These are phyloP conservation scores for Elymus sibiricus DNA, from an alignment of 176 grass and related monocot species.

Conservation along the genomic window DNA sequence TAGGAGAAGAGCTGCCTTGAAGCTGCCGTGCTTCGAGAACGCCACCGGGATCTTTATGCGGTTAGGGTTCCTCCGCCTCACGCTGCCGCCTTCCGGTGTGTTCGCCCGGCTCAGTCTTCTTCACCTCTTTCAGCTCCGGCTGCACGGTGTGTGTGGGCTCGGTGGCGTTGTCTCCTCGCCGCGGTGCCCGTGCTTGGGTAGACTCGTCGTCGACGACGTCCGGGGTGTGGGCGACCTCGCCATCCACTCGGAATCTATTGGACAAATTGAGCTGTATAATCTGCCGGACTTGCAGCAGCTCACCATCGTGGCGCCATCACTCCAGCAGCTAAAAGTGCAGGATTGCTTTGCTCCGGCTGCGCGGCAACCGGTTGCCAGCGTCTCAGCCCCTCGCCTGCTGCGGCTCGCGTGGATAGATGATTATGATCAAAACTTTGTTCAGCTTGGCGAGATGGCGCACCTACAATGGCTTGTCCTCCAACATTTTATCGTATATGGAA, in stretches of 20 bases:
- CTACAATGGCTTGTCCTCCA: not conserved
- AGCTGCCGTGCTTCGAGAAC: not conserved
- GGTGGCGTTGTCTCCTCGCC: not conserved
- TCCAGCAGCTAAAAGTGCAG: not conserved
- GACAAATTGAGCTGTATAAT: not conserved
- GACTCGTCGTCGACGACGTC: not conserved
- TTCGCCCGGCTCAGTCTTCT: not conserved
- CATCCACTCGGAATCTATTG: constrained; percentile 2
- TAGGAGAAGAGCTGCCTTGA: not conserved
- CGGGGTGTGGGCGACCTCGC: not conserved
- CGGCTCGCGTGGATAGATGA: not conserved
- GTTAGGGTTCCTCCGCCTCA: not conserved
- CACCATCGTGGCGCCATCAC: not conserved
- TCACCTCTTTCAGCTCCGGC: not conserved
- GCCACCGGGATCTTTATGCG: not conserved
- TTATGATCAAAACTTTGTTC: not conserved
- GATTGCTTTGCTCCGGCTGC: not conserved
- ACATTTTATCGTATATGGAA: not conserved
- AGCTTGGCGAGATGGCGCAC: not conserved
- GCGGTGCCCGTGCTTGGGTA: not conserved
- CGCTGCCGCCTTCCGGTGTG: not conserved
- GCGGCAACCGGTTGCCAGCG: not conserved
- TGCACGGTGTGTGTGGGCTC: not conserved
- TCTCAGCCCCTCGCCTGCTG: not conserved
- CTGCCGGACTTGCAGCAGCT: not conserved